phyloP scores from a whole-genome alignment of 495 filamentous ascomycete genomes.

The Xylaria cubensis region DNA sequence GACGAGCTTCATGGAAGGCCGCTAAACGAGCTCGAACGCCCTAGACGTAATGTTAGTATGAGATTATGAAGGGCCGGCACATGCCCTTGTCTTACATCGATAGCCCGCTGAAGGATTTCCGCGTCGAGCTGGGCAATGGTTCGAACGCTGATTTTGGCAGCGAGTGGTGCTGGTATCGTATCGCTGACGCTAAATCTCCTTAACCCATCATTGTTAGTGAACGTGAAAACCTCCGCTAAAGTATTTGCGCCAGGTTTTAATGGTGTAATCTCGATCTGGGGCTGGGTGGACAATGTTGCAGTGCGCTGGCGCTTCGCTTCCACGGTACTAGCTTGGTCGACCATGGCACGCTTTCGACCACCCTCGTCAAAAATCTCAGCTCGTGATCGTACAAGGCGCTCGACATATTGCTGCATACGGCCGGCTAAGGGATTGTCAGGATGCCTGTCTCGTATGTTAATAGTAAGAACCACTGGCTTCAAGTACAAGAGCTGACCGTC shows the following conservation, averaged over 20 bases:
- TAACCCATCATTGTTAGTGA: conserved; percentile 75
- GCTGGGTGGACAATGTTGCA: conserved; percentile 35
- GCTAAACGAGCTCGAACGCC: conserved; percentile 47
- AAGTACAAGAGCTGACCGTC: conserved; percentile 60
- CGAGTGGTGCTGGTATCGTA: conserved; percentile 72
- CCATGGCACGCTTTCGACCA: conserved; percentile 75
- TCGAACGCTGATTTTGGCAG: conserved; percentile 77
- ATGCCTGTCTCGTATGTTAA: conserved; percentile 61
- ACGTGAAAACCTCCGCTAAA: conserved; percentile 79
- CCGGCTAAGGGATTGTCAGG: conserved; percentile 68
- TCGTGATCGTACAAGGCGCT: conserved; percentile 75
- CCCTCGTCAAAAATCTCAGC: conserved; percentile 77
- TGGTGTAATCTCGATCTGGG: conserved; percentile 64
- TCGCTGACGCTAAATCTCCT: conserved; percentile 79
- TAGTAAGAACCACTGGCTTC: background rate
- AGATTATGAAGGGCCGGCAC: conserved; percentile 35
- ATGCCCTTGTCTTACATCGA: conserved; percentile 56
- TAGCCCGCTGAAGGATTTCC: conserved; percentile 67
- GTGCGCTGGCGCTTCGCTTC: conserved; percentile 52
- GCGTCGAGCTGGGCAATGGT: conserved; percentile 70
- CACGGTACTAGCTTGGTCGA: conserved; percentile 68
- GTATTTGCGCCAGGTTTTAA: conserved; percentile 76
- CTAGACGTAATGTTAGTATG: conserved; percentile 29
- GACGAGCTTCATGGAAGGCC: conserved; percentile 45
- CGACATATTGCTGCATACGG: conserved; percentile 82